These are phyloP conservation scores for Fusarium sp. DNA, from an alignment of 2,329 filamentous ascomycete species.

Conservation along the genomic window DNA sequence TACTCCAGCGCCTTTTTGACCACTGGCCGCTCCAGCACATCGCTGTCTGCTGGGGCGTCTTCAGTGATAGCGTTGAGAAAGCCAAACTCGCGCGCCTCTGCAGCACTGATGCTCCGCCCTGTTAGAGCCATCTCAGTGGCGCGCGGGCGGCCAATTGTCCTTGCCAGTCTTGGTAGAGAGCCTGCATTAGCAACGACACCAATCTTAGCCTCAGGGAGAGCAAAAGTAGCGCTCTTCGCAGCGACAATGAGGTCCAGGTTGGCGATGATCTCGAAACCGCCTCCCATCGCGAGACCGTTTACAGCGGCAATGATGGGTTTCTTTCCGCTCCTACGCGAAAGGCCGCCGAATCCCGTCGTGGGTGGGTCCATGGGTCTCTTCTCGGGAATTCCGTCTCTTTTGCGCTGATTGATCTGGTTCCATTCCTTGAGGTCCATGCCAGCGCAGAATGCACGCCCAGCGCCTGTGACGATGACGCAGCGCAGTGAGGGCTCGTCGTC, in stretches of 20 bases:
- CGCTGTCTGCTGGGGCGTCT: constrained; percentile 45
- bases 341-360: constrained; percentile 69
- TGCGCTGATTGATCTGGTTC: constrained; percentile 42
- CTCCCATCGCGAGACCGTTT: constrained; percentile 79
- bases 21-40: constrained; percentile 52
- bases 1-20: constrained; percentile 67
- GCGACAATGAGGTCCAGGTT: constrained; percentile 81
- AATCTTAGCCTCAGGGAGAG: constrained; percentile 76
- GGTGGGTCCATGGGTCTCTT: constrained; percentile 44
- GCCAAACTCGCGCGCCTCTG: constrained; percentile 71
- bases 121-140: constrained; percentile 76
- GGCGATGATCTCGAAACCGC: constrained; percentile 80
- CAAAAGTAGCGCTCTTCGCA: constrained; percentile 68
- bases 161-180: constrained; percentile 73
- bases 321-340: constrained; percentile 74
- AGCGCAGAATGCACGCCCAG: constrained; percentile 74
- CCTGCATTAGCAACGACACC: constrained; percentile 80
- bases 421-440: constrained; percentile 71
- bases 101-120: constrained; percentile 67
- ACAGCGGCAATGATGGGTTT: constrained; percentile 84
- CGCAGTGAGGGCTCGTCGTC: constrained; percentile 71
- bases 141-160: constrained; percentile 74
- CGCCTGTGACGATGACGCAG: constrained; percentile 72
- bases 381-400: constrained; percentile 36
- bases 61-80: constrained; percentile 73